Conservation (phyloP, 148 eudicot genomes). For the Linanthus parryae region DNA sequence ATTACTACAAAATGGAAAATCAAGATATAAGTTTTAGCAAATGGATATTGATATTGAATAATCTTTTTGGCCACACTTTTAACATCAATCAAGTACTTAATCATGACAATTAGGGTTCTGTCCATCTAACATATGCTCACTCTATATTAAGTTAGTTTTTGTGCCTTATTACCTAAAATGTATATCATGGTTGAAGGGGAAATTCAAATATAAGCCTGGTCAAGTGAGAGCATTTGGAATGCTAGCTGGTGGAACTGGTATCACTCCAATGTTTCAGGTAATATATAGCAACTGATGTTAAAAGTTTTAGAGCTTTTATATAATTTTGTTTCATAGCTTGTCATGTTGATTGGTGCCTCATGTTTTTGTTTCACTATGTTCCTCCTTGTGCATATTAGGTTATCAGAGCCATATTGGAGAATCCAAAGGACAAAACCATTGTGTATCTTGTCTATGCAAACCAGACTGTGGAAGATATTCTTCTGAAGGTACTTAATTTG, state of each 20-base stretch:
- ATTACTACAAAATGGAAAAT: neutral
- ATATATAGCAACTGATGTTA: neutral
- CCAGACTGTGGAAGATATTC: slow-evolving; percentile 32
- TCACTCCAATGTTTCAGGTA: slow-evolving; percentile 9
- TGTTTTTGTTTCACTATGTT: slow-evolving; percentile 1
- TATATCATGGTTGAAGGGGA: neutral
- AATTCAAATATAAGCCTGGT: slow-evolving; percentile 2
- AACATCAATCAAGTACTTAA: neutral
- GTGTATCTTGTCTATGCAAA: slow-evolving; percentile 34
- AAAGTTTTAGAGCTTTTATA: neutral
- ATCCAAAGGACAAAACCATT: slow-evolving; percentile 37
- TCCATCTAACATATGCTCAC: neutral
- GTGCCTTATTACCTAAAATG: neutral
- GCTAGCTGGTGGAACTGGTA: slow-evolving; percentile 8
- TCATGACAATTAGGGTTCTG: neutral
- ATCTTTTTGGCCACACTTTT: neutral
- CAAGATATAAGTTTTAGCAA: too few relatives aligned
- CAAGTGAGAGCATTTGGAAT: slow-evolving; percentile 11
- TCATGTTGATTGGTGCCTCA: neutral
- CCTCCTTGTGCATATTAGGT: slow-evolving; percentile 12
- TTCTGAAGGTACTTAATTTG: slow-evolving; percentile 25
- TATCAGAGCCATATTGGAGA: slow-evolving; percentile 33
- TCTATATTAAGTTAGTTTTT: neutral
- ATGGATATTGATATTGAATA: neutral
- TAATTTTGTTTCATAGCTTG: neutral